phyloP scores from a whole-genome alignment of 2,329 filamentous ascomycete species.

The Dactylella cylindrospora region DNA sequence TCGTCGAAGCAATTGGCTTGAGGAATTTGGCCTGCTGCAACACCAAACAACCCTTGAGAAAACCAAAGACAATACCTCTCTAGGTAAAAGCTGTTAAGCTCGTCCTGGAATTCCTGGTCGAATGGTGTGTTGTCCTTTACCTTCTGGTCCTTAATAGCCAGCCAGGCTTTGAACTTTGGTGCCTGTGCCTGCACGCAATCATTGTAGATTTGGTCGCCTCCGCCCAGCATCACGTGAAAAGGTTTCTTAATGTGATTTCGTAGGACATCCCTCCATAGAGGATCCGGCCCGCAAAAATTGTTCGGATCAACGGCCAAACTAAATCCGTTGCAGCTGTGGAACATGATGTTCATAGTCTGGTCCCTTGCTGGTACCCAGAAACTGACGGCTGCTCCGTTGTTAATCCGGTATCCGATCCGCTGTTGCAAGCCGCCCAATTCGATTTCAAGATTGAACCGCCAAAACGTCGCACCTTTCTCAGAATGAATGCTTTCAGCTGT shows the following conservation, averaged over 20 bases:
- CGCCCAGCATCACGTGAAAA: constrained; percentile 98
- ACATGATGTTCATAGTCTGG: constrained; percentile 97
- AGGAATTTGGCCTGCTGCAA: constrained; percentile 90
- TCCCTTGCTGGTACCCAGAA: constrained; percentile 91
- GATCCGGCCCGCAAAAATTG: constrained; percentile 85
- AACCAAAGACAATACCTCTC: constrained; percentile 88
- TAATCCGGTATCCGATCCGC: constrained; percentile 92
- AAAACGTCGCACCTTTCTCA: constrained; percentile 88
- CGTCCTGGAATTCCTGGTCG: constrained; percentile 76
- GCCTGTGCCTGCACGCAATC: constrained; percentile 78
- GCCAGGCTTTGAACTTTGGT: constrained; percentile 77
- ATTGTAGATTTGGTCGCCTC: constrained; percentile 93
- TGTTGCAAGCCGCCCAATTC: constrained; percentile 75
- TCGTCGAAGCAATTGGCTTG: constrained; percentile 99
- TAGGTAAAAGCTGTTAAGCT: constrained; percentile 85
- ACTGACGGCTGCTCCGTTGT: constrained; percentile 78
- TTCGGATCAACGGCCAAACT: constrained; percentile 75
- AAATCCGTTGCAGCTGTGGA: constrained; percentile 97
- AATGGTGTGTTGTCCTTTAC: constrained; percentile 80
- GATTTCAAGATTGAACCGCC: constrained; percentile 93
- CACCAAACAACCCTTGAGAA: constrained; percentile 88
- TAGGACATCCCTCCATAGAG: constrained; percentile 92
- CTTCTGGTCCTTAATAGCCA: constrained; percentile 73
- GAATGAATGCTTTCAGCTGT: constrained; percentile 77
- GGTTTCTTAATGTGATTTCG: constrained; percentile 85